These are phyloP conservation scores for Botrytis porri DNA, from an alignment of 2,329 filamentous ascomycete genomes.

Conservation along the genomic window DNA sequence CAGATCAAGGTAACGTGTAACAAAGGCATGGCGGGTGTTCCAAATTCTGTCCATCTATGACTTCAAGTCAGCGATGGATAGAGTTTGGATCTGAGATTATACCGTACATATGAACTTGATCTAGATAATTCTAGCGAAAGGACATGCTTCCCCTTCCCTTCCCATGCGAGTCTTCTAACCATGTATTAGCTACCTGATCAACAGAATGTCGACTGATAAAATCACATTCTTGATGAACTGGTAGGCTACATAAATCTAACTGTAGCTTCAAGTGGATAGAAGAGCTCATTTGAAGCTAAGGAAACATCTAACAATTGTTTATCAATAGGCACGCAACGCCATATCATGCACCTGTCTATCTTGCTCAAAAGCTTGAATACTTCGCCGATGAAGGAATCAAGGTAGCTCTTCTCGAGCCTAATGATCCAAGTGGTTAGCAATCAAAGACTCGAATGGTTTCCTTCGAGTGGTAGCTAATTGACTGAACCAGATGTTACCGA, in stretches of 20 bases:
- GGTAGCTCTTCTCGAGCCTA: conserved; percentile 73
- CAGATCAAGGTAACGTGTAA: conserved; percentile 33
- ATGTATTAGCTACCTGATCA: conserved; percentile 13
- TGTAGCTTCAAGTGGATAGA: not conserved
- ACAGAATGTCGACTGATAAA: conserved; percentile 73
- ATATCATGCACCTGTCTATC: conserved; percentile 75
- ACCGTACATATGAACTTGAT: conserved; percentile 73
- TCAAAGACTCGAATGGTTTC: not conserved
- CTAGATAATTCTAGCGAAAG: conserved; percentile 86
- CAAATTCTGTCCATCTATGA: conserved; percentile 13
- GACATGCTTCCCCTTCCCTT: conserved; percentile 63
- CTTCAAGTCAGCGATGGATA: not conserved
- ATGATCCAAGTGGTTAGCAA: conserved; percentile 65
- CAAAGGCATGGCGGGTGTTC: conserved; percentile 32
- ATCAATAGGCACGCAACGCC: conserved; percentile 69
- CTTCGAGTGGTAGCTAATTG: not conserved
- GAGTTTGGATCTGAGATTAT: conserved; percentile 65
- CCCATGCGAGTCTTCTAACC: conserved; percentile 45
- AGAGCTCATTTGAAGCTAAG: conserved; percentile 14
- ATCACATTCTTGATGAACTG: conserved; percentile 84
- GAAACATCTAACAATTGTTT: conserved; percentile 33
- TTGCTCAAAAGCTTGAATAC: conserved; percentile 72
- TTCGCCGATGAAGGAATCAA: conserved; percentile 75
- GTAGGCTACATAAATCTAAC: conserved; percentile 45
- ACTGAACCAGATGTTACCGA: conserved; percentile 66